A percentile compares a stretch with the other conserved stretches of the same genome.
phyloP scores from a whole-genome alignment of 169 alveolate genomes.

The Neospora caninum region DNA sequence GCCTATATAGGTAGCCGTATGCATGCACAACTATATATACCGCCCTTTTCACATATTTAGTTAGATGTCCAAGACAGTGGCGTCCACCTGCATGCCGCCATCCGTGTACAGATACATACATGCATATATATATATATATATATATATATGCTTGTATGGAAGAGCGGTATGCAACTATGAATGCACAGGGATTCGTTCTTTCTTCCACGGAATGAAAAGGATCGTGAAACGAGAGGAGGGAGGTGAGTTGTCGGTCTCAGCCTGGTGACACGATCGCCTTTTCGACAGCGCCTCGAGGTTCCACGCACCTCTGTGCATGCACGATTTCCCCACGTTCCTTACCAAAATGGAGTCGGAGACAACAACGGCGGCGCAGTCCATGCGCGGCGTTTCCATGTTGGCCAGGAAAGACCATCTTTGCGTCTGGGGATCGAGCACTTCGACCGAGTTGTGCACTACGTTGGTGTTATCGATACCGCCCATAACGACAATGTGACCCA shows the following conservation, averaged over 20 bases:
- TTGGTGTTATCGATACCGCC: conserved; percentile 86
- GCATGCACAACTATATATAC: not conserved
- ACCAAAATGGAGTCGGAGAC: conserved; percentile 44
- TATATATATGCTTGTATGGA: not conserved
- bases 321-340: not conserved
- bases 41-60: too few species aligned
- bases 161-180: not conserved
- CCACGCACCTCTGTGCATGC: too few species aligned
- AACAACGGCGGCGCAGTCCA: conserved; percentile 66
- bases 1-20: not conserved
- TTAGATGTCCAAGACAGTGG: too few species aligned
- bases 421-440: conserved; percentile 14
- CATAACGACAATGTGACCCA: conserved; percentile 77
- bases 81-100: too few species aligned
- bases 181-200: not conserved
- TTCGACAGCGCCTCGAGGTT: too few species aligned
- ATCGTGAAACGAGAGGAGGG: too few species aligned
- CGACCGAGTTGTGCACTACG: conserved; percentile 41
- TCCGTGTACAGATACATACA: not conserved
- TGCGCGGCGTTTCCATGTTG: conserved; percentile 36
- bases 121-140: not conserved
- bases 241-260: not conserved
- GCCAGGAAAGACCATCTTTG: conserved; percentile 44
- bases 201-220: too few species aligned
- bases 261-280: not conserved